Evolutionary conservation across 108 stramenopile genomes (phyloP).

Genomic region (Fistulifera pelliculosa): DNA sequence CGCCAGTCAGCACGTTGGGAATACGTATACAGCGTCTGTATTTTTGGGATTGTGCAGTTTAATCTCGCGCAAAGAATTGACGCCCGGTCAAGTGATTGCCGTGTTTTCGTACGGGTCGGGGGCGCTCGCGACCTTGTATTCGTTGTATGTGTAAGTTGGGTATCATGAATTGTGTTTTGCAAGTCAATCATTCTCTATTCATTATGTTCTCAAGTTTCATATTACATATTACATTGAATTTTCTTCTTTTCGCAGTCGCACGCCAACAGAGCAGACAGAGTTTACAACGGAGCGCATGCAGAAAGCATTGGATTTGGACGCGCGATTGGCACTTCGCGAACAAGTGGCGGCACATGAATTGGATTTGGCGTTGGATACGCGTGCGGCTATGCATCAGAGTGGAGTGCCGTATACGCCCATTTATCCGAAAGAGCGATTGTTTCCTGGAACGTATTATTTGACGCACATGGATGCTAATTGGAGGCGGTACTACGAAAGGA

Average conservation of each 20-base stretch:
- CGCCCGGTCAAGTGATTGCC: slow-evolving; percentile 55
- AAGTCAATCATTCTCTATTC: too few species aligned
- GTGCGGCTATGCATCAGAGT: slow-evolving; percentile 79
- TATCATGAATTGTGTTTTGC: too few species aligned
- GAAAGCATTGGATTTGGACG: slow-evolving; percentile 51
- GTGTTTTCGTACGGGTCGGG: slow-evolving; percentile 85
- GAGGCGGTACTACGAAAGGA: slow-evolving; percentile 69
- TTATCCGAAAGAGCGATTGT: slow-evolving; percentile 81
- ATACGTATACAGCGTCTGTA: slow-evolving; percentile 95
- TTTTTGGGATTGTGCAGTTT: slow-evolving; percentile 84
- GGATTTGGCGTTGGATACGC: slow-evolving; percentile 83
- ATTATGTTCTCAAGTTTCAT: too few species aligned
- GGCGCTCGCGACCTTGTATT: slow-evolving; percentile 92
- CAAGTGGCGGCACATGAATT: slow-evolving; percentile 81
- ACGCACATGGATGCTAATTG: slow-evolving; percentile 78
- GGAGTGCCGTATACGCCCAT: slow-evolving; percentile 77
- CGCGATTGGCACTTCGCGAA: slow-evolving; percentile 74
- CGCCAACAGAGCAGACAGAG: slow-evolving; percentile 13
- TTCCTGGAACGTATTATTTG: slow-evolving; percentile 90
- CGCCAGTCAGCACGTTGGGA: slow-evolving; percentile 81
- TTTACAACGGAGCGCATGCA: slow-evolving; percentile 83
- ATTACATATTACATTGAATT: too few species aligned
- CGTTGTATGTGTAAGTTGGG: slow-evolving; percentile 55
- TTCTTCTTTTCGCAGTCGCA: slow-evolving; percentile 14
- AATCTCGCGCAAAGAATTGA: slow-evolving; percentile 53